Evolutionary conservation across 176 grass and related monocot genomes (phyloP).

Genomic region (Cymbopogon citratus): DNA sequence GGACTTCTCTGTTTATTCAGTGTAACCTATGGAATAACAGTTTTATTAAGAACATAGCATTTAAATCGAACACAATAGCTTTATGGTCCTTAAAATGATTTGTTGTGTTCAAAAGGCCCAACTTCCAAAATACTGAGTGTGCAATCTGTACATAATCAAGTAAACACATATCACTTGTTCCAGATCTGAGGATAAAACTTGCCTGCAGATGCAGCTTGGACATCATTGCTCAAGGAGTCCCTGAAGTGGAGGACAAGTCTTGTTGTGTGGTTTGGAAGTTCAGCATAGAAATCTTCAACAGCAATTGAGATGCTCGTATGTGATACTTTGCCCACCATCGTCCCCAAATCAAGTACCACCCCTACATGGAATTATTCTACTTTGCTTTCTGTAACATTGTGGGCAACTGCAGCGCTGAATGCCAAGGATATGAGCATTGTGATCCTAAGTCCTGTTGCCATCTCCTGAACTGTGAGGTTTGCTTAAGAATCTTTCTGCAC

Average conservation of each 20-base stretch:
- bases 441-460: neutral
- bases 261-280: conserved; percentile 19
- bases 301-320: conserved; percentile 45
- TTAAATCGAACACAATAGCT: neutral
- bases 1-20: neutral
- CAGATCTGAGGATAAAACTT: neutral
- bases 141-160: neutral
- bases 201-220: conserved; percentile 51
- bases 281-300: conserved; percentile 56
- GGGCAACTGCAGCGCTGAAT: neutral
- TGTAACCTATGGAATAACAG: neutral
- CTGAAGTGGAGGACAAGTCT: conserved; percentile 30
- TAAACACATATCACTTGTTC: neutral
- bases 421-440: conserved; percentile 22
- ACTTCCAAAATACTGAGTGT: neutral
- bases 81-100: neutral
- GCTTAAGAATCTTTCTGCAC: neutral
- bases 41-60: neutral
- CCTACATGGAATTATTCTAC: conserved; percentile 35
- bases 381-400: neutral
- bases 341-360: conserved; percentile 39
- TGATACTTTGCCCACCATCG: conserved; percentile 36
- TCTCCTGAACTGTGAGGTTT: neutral
- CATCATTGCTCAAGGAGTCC: conserved; percentile 31
- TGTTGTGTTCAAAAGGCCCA: neutral